Base-by-base conservation (phyloP, 2,329 filamentous ascomycete species). In the Penicillium polonicum region DNA sequence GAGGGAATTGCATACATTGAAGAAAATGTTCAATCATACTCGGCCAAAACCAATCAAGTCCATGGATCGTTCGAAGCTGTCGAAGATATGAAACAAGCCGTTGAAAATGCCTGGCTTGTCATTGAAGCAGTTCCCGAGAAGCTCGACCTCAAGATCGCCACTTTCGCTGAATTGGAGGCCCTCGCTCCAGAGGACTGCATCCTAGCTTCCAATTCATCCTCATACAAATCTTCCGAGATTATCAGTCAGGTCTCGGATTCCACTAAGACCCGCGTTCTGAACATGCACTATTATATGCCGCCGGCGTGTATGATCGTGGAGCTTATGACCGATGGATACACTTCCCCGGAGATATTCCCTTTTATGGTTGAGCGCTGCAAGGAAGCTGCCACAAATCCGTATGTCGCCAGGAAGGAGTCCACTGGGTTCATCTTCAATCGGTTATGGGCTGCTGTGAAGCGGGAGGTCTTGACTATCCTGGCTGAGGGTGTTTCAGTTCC, bases 401-500 rank as follows among this genome's bases (percentile, higher is more conserved):
- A 76, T 23, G 65, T 74, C 5, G 80, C 80, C 0, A 63, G 72
- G 7, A 79, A 77, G 48, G 78, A 84, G 60, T 82, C 80, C 0
- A 82, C 81, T 0, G 70, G 82, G 0, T 80, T 84, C 60, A 79
- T 85, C 36, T 82, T 33, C 12, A 84, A 85, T 53, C 78, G 82
- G 0, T 67, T 85, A 0, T 85, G 82, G 82, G 83, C 82, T 0
- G 82, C 82, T 0, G 74, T 85, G 17, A 84, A 85, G 66, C 74
- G 82, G 2, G 82, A 85, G 61, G 68, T 71, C 0, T 59, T 85
- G 51, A 76, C 68, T 0, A 80, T 84, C 10, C 60, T 85, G 3
- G 72, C 78, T 0, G 82, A 84, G 49, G 82, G 75, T 0, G 80
- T 84, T 0, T 75, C 76, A 0, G 72, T 70, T 0, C 80, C 83